Evolutionary conservation across 1,139 yeast genomes (phyloP), one percentile per base, ranked within the genome.

Genomic region (Suhomyces coccinellae): DNA sequence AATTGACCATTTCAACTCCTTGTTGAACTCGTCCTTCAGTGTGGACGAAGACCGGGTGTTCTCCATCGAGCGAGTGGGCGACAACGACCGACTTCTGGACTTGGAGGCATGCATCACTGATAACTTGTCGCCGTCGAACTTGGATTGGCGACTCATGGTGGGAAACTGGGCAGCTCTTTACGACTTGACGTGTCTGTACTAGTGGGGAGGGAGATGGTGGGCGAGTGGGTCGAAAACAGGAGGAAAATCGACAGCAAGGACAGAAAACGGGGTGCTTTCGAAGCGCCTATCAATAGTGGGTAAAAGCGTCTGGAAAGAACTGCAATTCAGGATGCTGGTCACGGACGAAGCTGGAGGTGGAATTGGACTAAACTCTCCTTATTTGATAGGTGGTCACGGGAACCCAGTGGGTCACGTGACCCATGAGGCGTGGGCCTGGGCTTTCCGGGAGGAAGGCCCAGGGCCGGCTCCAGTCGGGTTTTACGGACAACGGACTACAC

Each of bases 1-100:
- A 39, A 74, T 72, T 7, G 76, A 69, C 79, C 79, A 74, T 50
- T 76, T 77, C 45, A 75, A 59, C 17, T 73, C 79, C 33, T 64
- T 66, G 46, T 63, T 61, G 47, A 56, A 62, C 30, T 69, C 76
- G 43, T 70, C 76, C 36, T 65, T 65, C 58, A 64, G 66, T 3
- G 62, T 55, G n/a, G 76, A 71, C 14, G 68, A 63, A 20, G 75
- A 68, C 38, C 77, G 57, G 41, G 66, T 59, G 41, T 61, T 61
- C 46, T 57, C 56, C 14, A 61, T 59, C 2, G 62, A 52, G 8
- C 63, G 54, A n/a, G 65, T 52, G 3, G 78, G 79, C 4, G 77
- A 71, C 22, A 52, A 51, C 10, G 76, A 70, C 32, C 78, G 58
- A 2, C 76, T 77, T 42, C 78, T 59, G 17, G 71, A 63, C 55